A percentile compares a stretch with the other conserved stretches of the same genome.
Evolutionary conservation across 768 basidiomycete genomes (phyloP).

Genomic region (Lactarius pseudohatsudake): DNA sequence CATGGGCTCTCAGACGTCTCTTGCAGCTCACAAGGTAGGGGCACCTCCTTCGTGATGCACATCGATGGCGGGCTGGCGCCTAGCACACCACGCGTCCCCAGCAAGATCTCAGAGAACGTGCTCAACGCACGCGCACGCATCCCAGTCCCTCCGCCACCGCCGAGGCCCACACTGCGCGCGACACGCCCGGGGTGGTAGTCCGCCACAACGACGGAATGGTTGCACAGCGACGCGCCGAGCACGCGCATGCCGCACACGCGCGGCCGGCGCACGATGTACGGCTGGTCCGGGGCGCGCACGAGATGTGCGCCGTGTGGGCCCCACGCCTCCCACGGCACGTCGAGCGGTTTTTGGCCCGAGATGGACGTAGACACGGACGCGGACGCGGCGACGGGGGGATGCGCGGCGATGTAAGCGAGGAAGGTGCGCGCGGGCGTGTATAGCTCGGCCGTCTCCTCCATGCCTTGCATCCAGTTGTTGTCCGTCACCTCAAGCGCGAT

Average conservation of each 20-base stretch:
- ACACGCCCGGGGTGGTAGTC: constrained; percentile 21
- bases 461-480: constrained; percentile 15
- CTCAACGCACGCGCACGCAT: neutral
- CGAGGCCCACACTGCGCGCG: neutral
- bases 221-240: constrained; percentile 9
- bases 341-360: neutral
- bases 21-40: constrained; percentile 12
- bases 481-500: constrained; percentile 17
- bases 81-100: neutral
- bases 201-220: constrained; percentile 2
- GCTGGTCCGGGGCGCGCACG: constrained; percentile 4
- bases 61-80: neutral
- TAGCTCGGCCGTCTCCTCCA: constrained; percentile 9
- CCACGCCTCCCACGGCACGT: constrained; percentile 22
- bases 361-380: neutral
- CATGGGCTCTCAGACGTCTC: constrained; percentile 14
- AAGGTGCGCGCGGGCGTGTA: constrained; percentile 17
- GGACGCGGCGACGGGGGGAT: neutral
- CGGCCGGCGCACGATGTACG: constrained; percentile 15
- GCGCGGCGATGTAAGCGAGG: constrained; percentile 14
- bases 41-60: constrained; percentile 18
- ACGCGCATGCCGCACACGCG: constrained; percentile 21
- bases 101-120: constrained; percentile 2
- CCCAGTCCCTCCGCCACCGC: neutral
- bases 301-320: constrained; percentile 18